These are phyloP conservation scores for Theobroma cacao DNA, from an alignment of 345 rosid genomes.

Conservation along the genomic window DNA sequence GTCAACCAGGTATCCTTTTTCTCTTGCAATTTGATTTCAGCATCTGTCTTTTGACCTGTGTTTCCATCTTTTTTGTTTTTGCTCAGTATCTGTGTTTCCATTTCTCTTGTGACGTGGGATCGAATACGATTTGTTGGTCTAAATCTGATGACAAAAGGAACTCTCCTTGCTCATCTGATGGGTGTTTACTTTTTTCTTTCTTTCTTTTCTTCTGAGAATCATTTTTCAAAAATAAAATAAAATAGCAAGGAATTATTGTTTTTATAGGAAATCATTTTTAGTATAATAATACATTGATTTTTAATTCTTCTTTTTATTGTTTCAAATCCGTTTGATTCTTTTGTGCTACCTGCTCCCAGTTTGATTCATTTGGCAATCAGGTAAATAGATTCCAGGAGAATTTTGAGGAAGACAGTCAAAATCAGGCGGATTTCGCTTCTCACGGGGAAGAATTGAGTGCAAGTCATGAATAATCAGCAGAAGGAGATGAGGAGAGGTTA, in stretches of 20 bases:
- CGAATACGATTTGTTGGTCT: background rate
- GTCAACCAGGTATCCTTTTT: background rate
- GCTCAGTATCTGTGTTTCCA: background rate
- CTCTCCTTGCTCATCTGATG: background rate
- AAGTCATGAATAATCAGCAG: background rate
- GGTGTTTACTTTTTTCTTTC: background rate
- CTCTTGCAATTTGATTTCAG: background rate
- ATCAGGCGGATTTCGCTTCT: background rate
- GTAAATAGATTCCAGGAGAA: background rate
- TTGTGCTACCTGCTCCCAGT: background rate
- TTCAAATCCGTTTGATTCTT: too few species aligned
- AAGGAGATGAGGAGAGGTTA: slow-evolving; percentile 40
- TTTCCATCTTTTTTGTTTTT: too few species aligned
- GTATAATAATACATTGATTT: too few species aligned
- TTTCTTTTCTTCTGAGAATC: too few species aligned
- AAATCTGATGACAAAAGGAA: background rate
- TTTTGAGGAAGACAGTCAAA: background rate
- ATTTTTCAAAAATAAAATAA: too few species aligned
- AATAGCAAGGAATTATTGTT: too few species aligned
- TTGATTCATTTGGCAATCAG: background rate
- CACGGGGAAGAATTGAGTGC: background rate
- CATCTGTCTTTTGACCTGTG: background rate
- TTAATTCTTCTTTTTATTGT: too few species aligned
- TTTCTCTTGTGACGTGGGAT: background rate
- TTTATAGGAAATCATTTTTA: too few species aligned